These are phyloP conservation scores for Populus hybrid DNA, from an alignment of 441 rosid genomes.

Conservation along the genomic window DNA sequence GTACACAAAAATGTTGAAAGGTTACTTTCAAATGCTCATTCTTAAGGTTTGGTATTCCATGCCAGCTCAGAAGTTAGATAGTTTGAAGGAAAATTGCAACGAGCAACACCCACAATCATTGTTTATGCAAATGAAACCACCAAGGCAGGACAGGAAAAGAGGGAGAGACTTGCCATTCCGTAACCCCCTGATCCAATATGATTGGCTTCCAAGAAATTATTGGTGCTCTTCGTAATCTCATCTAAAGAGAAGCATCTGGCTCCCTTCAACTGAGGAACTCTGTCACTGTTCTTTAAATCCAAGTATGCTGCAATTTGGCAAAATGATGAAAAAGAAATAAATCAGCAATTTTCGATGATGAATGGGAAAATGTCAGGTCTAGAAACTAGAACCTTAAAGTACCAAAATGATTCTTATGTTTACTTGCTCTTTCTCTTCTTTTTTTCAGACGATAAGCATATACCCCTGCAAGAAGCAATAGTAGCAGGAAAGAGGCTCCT, in stretches of 20 bases:
- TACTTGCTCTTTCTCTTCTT: slow-evolving; percentile 59
- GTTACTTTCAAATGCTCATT: too few relatives aligned
- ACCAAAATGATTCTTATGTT: slow-evolving; percentile 66
- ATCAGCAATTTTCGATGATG: background rate
- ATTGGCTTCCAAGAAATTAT: slow-evolving; percentile 58
- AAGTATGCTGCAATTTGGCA: slow-evolving; percentile 39
- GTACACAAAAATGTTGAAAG: slow-evolving; percentile 2
- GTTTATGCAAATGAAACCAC: too few relatives aligned
- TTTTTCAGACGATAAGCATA: slow-evolving; percentile 62
- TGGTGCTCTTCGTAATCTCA: slow-evolving; percentile 56
- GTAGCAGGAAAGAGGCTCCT: slow-evolving; percentile 41
- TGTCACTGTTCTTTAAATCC: slow-evolving; percentile 48
- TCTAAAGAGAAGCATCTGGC: slow-evolving; percentile 69
- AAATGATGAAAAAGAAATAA: slow-evolving; percentile 10
- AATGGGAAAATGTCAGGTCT: background rate
- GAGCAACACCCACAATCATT: too few relatives aligned
- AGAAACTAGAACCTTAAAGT: slow-evolving; percentile 1
- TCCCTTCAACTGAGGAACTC: slow-evolving; percentile 66
- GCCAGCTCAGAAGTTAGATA: too few relatives aligned
- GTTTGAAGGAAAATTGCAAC: too few relatives aligned
- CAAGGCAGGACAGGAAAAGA: background rate
- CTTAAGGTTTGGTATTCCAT: too few relatives aligned
- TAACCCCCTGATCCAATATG: slow-evolving; percentile 75
- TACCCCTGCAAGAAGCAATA: slow-evolving; percentile 53
- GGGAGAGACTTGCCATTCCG: slow-evolving; percentile 59